Base-by-base conservation (phyloP, 441 rosid genomes). In the Gossypium armourianum region DNA sequence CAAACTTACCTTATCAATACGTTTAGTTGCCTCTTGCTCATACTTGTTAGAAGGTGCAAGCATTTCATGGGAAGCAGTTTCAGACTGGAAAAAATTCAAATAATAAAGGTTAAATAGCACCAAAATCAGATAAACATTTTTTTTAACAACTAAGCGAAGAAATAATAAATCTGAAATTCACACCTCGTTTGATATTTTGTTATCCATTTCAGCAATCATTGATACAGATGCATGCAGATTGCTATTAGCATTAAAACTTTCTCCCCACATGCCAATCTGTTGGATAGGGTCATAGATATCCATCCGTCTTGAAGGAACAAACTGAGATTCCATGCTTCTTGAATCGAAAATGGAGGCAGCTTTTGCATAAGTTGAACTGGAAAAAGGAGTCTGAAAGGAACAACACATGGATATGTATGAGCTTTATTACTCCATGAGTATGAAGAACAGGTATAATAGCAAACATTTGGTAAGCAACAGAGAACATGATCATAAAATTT, bases 181-280 rank as follows among this genome's bases (percentile, higher is more conserved):
- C 80, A 90, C 96, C 96, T 87, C 86, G 78, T 82, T 85, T 16
- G 88, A 90, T 23, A 81, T 81, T 76, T 86, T 86, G 26, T 72
- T 73, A 36, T 89, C 87, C 36, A 83, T 68, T 3, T 87, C 82
- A 61, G 83, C 68, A 23, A 90, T 74, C 67, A 92, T 73, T 45
- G 93, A 78, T 68, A 77, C 75, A 59, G 88, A 76, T 12, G 83
- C 59, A 78, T 72, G 79, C 45, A 81, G 83, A 86, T 78, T 84
- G 69, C 81, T 90, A 75, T 80, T 79, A 70, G 75, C 76, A 78
- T 77, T 88, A 66, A 84, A 91, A 61, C 62, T 84, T 72, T 89
- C 96, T 72, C 80, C 96, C 99, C 99, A 92, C 86, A 87, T 85
- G 72, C 89, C 83, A 49, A 89, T 78, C 75, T 86, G 97, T 78